Evolutionary conservation across 805 yeast species (phyloP), one percentile per base, ranked within the genome.

Genomic region (Brettanomyces bruxellensis): DNA sequence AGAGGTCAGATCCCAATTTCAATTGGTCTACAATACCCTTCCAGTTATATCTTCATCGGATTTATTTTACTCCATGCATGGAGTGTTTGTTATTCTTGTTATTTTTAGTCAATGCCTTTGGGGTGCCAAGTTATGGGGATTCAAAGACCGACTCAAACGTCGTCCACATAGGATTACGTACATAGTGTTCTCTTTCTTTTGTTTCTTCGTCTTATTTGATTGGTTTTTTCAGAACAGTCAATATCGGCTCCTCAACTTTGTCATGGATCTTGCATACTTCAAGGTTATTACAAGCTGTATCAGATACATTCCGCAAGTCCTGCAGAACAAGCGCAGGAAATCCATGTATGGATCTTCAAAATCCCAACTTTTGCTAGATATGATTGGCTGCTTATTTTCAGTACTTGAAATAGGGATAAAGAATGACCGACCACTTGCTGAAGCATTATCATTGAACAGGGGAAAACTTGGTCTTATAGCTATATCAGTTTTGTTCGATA

Each of bases 291-390:
- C 72, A 52, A 70, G 76, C 49, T 62, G 68, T 35, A 58, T 70
- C 41, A 75, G 75, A 55, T 72, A 75, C 51, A 64, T 85, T 28
- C 80, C 80, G 1, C 80, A 75, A 52, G 68, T 73, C 3, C 46
- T 61, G 34, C 66, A 67, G 57, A 74, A 73, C 51, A 55, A 55
- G 44, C 52, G 57, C 43, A 64, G 79, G 32, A 58, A 61, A 39
- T 68, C 76, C 6, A 71, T 75, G 57, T 62, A 60, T 49, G 80
- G 80, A 1, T 68, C 71, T 48, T 69, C 78, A 4, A 66, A 63
- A 36, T 45, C 59, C 13, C 70, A 71, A 37, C 63, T 71, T 5
- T 44, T 55, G 24, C 58, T 71, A 18, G 80, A 75, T 54, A 55
- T 72, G 7, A 41, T 59, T 3, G 80, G 80, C 3, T 68, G 73